Evolutionary conservation across 2,329 filamentous ascomycete genomes (phyloP), one percentile per base, ranked within the genome.

Genomic region (Scedosporium minutisporum): DNA sequence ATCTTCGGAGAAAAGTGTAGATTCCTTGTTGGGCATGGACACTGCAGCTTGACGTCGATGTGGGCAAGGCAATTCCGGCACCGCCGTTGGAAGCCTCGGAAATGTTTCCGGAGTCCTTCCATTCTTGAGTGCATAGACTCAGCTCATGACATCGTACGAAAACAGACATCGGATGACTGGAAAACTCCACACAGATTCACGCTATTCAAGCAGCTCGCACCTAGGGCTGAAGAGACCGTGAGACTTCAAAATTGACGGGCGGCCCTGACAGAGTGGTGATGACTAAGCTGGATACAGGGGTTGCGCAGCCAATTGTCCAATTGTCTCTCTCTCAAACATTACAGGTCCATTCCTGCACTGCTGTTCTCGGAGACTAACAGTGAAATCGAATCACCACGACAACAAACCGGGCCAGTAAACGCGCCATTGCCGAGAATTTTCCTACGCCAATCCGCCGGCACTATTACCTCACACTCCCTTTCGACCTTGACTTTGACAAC

Each of bases 371-470:
- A 38, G 33, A 10, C 33, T 38, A 38, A 38, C 25, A 53, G 58
- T 6, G 21, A 61, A 57, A 61, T 61, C 60, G 60, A 61, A 55
- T 61, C 60, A 61, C 60, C 60, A 57, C 60, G 60, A 61, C 60
- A 61, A 61, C 60, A 61, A 61, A 61, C 60, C 60, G 60, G 60
- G 27, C 44, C n/a, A 57, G 25, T 23, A 42, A 42, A 42, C 60
- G 48, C 48, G 60, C 48, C 46, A 61, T 61, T 29, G 60, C 60
- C 60, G 60, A 61, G 60, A 51, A 55, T 61, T 61, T 61, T 57
- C 60, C 60, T 27, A 38, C 46, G 14, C 44, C 25, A 55, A 27
- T n/a, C 60, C 51, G 51, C 18, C 7, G 21, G 23, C 51, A 55
- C 51, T 55, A 27, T 10, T 48, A n/a, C n/a, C 4, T 48, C 44